These are phyloP conservation scores for Ophiostoma himal-ulmi DNA, from an alignment of 2,329 filamentous ascomycete genomes.

Conservation along the genomic window DNA sequence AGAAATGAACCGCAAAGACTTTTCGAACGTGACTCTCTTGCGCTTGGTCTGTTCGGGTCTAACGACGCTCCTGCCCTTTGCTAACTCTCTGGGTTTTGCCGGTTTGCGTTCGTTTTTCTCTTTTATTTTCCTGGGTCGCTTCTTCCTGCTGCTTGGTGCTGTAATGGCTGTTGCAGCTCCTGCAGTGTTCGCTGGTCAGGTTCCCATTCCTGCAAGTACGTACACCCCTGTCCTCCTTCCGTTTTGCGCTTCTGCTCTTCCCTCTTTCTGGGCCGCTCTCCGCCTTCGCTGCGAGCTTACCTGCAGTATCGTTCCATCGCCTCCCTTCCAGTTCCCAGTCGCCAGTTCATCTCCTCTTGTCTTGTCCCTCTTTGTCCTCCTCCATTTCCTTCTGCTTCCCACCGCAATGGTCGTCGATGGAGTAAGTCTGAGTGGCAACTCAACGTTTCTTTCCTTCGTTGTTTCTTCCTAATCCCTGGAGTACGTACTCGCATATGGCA, in stretches of 20 bases:
- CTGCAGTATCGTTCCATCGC: slow-evolving; percentile 4
- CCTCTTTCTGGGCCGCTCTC: background rate
- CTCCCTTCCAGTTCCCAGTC: background rate
- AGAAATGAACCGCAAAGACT: background rate
- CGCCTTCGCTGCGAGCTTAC: background rate
- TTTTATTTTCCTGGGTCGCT: background rate
- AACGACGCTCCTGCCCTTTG: background rate
- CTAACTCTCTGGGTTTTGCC: background rate
- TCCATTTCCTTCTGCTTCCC: background rate
- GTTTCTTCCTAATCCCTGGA: too few relatives aligned
- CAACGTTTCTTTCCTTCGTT: too few relatives aligned
- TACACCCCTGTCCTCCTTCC: background rate
- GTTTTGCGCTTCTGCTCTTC: background rate
- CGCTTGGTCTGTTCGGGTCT: background rate
- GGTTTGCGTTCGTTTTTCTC: background rate
- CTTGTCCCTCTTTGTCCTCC: background rate
- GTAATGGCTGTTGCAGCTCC: background rate
- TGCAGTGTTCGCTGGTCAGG: background rate
- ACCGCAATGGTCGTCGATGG: background rate
- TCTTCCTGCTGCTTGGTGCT: background rate
- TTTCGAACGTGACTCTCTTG: background rate
- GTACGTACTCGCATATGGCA: background rate
- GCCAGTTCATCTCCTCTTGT: background rate
- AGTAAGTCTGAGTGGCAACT: too few relatives aligned
- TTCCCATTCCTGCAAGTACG: background rate